These are phyloP conservation scores for Viridothelium virens DNA, from an alignment of 495 filamentous ascomycete genomes.

Conservation along the genomic window DNA sequence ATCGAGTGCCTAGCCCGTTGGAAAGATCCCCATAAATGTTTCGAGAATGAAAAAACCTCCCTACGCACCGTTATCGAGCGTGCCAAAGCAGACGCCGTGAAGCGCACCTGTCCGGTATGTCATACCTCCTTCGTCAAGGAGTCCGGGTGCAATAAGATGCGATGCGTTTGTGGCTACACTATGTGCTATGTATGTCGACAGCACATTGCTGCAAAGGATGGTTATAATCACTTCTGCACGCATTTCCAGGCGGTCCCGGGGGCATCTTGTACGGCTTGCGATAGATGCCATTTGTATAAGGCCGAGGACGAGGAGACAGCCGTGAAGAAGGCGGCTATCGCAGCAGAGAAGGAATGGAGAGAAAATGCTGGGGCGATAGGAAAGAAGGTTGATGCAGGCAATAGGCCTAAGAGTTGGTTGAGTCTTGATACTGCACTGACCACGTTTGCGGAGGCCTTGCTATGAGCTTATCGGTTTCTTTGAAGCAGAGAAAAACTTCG, in stretches of 20 bases:
- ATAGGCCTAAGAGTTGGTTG: not conserved
- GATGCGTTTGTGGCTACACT: constrained; percentile 93
- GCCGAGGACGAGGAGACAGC: constrained; percentile 76
- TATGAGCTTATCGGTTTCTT: not conserved
- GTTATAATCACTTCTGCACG: constrained; percentile 89
- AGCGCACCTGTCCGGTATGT: constrained; percentile 89
- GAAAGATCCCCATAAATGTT: constrained; percentile 61
- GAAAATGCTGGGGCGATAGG: constrained; percentile 49
- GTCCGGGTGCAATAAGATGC: constrained; percentile 91
- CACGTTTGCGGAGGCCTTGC: not conserved
- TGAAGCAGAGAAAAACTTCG: not conserved
- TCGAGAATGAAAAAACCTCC: constrained; percentile 55
- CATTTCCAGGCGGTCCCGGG: constrained; percentile 80
- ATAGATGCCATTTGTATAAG: constrained; percentile 83
- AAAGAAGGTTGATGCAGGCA: constrained; percentile 12
- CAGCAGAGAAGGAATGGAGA: constrained; percentile 76
- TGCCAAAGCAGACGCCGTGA: constrained; percentile 86
- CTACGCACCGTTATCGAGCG: constrained; percentile 82
- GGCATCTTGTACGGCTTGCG: constrained; percentile 65
- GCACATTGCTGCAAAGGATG: constrained; percentile 46
- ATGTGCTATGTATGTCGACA: constrained; percentile 92
- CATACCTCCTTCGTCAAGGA: constrained; percentile 84
- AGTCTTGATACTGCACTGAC: not conserved
- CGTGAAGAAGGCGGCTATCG: constrained; percentile 63
- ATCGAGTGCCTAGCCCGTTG: constrained; percentile 61